Conservation (phyloP, 331 rosid species). For the Malus hybrid region DNA sequence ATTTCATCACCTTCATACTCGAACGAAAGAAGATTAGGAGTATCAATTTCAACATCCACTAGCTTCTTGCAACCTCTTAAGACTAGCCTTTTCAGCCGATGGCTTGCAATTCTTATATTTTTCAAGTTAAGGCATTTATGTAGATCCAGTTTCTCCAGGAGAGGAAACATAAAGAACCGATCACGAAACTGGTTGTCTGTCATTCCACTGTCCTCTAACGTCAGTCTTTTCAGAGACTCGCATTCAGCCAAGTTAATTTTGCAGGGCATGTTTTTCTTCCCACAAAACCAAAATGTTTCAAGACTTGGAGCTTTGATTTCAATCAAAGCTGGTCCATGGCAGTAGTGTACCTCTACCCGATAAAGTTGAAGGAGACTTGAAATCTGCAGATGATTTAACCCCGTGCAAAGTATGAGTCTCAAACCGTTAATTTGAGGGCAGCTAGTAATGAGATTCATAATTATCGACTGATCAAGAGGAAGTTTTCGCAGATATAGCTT, state of each 20-base stretch:
- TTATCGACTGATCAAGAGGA: not conserved
- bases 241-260: constrained; percentile 33
- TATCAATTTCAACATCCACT: not conserved
- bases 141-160: constrained; percentile 48
- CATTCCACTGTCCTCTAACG: constrained; percentile 39
- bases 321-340: constrained; percentile 23
- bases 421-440: constrained; percentile 39
- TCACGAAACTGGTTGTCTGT: constrained; percentile 25
- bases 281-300: constrained; percentile 48
- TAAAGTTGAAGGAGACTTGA: constrained; percentile 24
- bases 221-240: constrained; percentile 42
- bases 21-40: constrained; percentile 43
- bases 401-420: constrained; percentile 31
- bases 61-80: constrained; percentile 44
- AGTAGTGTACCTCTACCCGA: constrained; percentile 37
- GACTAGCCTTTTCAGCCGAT: constrained; percentile 23
- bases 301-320: constrained; percentile 36
- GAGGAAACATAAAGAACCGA: constrained; percentile 24
- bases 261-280: constrained; percentile 25
- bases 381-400: constrained; percentile 30
- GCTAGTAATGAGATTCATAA: constrained; percentile 21
- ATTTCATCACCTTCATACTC: constrained; percentile 38
- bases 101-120: constrained; percentile 19
- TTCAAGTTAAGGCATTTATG: constrained; percentile 11
- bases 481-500: constrained; percentile 30